Conservation (phyloP, 2,329 filamentous ascomycete species). For the Talaromyces piceae region DNA sequence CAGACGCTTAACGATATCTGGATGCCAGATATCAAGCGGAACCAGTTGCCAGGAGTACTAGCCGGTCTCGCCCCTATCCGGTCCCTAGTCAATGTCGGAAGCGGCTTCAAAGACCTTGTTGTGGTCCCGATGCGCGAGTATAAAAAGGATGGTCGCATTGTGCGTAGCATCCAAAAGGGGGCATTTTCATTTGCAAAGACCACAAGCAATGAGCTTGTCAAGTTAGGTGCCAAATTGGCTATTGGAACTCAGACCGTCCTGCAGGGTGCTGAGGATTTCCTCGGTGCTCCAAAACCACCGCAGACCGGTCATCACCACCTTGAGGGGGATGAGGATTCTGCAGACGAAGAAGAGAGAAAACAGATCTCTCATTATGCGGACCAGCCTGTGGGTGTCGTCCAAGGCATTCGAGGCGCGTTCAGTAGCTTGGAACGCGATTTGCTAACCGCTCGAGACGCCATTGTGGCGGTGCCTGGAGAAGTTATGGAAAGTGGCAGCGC, state of each 20-base stretch:
- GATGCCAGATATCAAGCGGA: constrained; percentile 85
- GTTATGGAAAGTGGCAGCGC: constrained; percentile 80
- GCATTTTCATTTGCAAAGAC: constrained; percentile 84
- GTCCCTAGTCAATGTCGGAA: constrained; percentile 82
- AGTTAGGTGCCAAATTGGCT: constrained; percentile 86
- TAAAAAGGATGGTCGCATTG: constrained; percentile 82
- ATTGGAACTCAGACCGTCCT: constrained; percentile 92
- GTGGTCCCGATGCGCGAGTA: constrained; percentile 90
- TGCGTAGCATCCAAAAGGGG: constrained; percentile 87
- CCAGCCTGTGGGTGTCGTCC: constrained; percentile 80
- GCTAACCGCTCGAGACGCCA: constrained; percentile 77
- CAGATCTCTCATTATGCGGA: constrained; percentile 89
- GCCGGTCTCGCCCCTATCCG: constrained; percentile 85
- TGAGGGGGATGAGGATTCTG: constrained; percentile 44
- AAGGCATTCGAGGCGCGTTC: constrained; percentile 78
- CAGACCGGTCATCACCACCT: constrained; percentile 26
- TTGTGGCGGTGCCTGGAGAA: constrained; percentile 89
- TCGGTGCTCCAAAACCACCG: constrained; percentile 35
- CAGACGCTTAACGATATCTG: constrained; percentile 91
- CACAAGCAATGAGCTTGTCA: constrained; percentile 89
- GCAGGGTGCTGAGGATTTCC: constrained; percentile 76
- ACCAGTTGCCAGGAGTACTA: constrained; percentile 82
- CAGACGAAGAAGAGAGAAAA: constrained; percentile 63
- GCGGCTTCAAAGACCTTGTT: constrained; percentile 76
- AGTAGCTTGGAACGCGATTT: constrained; percentile 77